phyloP scores from a whole-genome alignment of 345 rosid genomes.

The Laguncularia racemosa region DNA sequence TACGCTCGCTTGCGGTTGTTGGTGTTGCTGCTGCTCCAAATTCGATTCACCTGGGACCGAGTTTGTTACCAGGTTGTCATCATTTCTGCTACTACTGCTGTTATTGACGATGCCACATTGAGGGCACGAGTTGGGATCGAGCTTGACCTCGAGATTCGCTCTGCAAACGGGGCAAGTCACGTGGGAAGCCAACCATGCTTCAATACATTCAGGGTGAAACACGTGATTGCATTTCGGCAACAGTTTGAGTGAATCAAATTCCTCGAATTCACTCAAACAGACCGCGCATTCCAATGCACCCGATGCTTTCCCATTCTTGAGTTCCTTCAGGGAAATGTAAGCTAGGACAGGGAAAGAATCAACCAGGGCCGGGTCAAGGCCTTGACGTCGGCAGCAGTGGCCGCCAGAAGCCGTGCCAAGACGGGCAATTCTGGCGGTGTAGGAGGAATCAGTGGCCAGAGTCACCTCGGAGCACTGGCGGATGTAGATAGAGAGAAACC shows the following conservation, averaged over 20 bases:
- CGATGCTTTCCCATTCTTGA: conserved; percentile 47
- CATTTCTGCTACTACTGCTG: conserved; percentile 21
- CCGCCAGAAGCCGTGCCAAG: conserved; percentile 17
- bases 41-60: not conserved
- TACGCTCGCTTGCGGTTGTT: not conserved
- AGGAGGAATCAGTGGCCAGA: conserved; percentile 6
- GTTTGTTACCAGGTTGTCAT: not conserved
- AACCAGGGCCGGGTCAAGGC: conserved; percentile 41
- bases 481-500: conserved; percentile 70
- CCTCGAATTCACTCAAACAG: conserved; percentile 78
- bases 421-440: not conserved
- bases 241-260: conserved; percentile 77
- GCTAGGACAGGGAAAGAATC: conserved; percentile 59
- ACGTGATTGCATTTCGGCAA: conserved; percentile 81
- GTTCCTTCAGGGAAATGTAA: conserved; percentile 69
- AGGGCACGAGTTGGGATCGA: conserved; percentile 15
- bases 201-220: conserved; percentile 85
- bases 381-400: conserved; percentile 36
- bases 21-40: not conserved
- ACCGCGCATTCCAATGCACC: conserved; percentile 79
- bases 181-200: conserved; percentile 71
- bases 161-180: conserved; percentile 92
- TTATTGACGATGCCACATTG: conserved; percentile 8
- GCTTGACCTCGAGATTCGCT: conserved; percentile 43
- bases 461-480: conserved; percentile 47